Conservation (phyloP, 345 rosid genomes). For the Eucalyptus erythrocorys region DNA sequence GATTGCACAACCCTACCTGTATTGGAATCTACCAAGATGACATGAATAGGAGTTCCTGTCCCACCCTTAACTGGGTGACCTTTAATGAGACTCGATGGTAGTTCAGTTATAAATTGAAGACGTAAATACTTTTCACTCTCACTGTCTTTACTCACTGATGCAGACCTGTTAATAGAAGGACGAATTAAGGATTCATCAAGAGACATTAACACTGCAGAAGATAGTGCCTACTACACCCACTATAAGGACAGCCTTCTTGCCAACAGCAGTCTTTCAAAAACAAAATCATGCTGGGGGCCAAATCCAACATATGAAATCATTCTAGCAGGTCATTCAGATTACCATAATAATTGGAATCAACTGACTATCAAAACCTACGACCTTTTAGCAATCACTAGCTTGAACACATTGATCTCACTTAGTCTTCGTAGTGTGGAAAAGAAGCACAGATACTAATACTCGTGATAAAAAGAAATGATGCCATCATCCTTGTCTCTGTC, state of each 20-base stretch:
- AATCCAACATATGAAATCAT: neutral
- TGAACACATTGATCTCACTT: neutral
- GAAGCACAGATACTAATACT: neutral
- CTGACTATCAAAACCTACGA: neutral
- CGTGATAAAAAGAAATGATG: too few relatives aligned
- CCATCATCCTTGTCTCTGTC: too few relatives aligned
- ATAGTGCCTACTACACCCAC: neutral
- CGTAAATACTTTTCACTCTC: neutral
- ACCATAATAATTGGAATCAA: neutral
- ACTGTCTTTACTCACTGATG: neutral
- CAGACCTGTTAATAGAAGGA: neutral
- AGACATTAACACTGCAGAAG: neutral
- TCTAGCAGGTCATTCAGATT: neutral
- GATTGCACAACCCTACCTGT: neutral
- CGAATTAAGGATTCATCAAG: neutral
- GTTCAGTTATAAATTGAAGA: neutral
- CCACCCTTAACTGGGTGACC: rapidly evolving
- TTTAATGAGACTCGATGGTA: neutral
- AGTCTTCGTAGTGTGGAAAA: neutral
- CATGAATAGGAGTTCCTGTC: neutral
- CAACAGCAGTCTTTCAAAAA: neutral
- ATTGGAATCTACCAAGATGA: neutral
- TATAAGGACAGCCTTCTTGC: neutral
- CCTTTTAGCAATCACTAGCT: neutral
- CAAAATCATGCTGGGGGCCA: neutral